Conservation (phyloP, 129 eudicot species). For the Smallanthus sonchifolius region DNA sequence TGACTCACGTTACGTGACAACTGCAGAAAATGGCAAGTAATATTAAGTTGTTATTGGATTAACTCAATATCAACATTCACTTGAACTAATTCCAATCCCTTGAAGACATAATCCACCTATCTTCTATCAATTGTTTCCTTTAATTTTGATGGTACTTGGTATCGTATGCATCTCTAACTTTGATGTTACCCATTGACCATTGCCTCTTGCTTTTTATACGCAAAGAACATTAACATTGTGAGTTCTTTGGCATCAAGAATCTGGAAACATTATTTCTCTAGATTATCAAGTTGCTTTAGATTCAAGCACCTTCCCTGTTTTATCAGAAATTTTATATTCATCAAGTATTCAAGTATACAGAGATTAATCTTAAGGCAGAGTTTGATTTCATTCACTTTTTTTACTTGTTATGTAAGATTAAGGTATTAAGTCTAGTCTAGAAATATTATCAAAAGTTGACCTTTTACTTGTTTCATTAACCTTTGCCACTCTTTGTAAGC, state of each 20-base stretch:
- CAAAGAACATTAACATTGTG: neutral
- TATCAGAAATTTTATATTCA: neutral
- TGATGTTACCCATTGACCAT: neutral
- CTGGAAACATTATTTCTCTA: neutral
- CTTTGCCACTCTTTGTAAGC: neutral
- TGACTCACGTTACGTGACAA: conserved; percentile 95
- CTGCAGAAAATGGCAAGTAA: conserved; percentile 43
- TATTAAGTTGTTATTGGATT: neutral
- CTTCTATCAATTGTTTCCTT: neutral
- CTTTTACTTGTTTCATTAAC: neutral
- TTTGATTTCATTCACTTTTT: neutral
- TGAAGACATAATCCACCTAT: neutral
- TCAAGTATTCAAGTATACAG: neutral
- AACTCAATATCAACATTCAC: neutral
- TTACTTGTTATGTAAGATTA: neutral
- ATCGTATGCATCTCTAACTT: neutral
- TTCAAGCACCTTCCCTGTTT: neutral
- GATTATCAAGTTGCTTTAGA: neutral
- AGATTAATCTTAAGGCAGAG: neutral
- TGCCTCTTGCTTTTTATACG: neutral
- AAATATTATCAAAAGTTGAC: neutral
- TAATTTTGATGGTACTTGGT: neutral
- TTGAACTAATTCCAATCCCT: neutral
- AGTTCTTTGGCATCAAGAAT: conserved; percentile 6
- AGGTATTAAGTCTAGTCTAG: neutral